Evolutionary conservation across 2,329 filamentous ascomycete genomes (phyloP).

Genomic region (Trichoderma hamatum): DNA sequence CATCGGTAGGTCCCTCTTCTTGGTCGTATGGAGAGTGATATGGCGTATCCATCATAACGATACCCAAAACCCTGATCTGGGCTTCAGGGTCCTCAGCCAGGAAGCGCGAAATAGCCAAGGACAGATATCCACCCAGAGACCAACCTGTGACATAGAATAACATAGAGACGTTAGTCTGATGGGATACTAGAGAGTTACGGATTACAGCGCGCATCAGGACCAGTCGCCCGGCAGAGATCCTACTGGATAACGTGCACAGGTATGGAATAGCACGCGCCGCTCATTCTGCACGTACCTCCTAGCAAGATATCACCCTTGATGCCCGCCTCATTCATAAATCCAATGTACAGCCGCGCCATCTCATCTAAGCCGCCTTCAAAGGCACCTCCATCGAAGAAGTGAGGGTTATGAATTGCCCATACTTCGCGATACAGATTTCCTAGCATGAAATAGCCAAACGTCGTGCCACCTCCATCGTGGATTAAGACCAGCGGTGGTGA

Average conservation of each 20-base stretch:
- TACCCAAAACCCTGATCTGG: conserved; percentile 33
- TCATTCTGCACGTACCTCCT: conserved; percentile 32
- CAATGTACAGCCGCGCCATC: conserved; percentile 37
- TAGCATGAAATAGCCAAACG: conserved; percentile 38
- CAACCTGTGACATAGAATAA: conserved; percentile 31
- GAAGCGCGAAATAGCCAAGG: conserved; percentile 34
- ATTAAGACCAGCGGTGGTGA: conserved; percentile 36
- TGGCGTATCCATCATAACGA: conserved; percentile 38
- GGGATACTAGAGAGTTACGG: not conserved
- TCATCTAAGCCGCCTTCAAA: conserved; percentile 38
- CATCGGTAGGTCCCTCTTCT: conserved; percentile 27
- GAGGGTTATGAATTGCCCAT: conserved; percentile 39
- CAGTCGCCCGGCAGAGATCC: not conserved
- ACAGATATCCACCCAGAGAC: conserved; percentile 38
- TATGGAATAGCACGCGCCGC: not conserved
- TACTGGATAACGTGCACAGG: not conserved
- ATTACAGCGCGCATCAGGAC: not conserved
- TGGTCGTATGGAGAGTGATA: conserved; percentile 34
- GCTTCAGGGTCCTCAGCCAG: conserved; percentile 33
- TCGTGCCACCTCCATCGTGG: conserved; percentile 40
- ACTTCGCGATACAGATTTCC: conserved; percentile 37
- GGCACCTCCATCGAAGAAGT: conserved; percentile 33
- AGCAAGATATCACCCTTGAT: conserved; percentile 35
- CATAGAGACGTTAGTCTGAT: not conserved
- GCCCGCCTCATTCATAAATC: conserved; percentile 32